Percentiles rank a stretch among this genome's conserved stretches.
These are phyloP conservation scores for Striga asiatica DNA, from an alignment of 257 asterid genomes.

Conservation along the genomic window DNA sequence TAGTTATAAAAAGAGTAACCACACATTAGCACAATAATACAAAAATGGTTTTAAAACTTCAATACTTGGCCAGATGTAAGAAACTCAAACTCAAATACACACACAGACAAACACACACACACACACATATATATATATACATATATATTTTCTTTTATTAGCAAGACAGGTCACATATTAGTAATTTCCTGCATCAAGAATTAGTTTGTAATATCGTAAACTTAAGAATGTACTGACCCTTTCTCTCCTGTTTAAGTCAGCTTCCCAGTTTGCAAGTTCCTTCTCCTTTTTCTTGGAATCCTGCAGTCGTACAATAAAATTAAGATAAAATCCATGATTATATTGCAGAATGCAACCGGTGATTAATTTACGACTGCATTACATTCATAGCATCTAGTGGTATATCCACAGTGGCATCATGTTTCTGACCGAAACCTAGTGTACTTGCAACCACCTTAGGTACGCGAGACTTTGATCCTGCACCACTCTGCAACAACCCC, in stretches of 20 bases:
- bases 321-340: background rate
- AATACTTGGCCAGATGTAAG: no score
- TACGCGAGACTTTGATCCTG: constrained; percentile 63
- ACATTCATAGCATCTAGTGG: constrained; percentile 81
- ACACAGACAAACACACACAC: no score
- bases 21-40: no score
- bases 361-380: constrained; percentile 19
- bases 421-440: constrained; percentile 89
- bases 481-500: constrained; percentile 53
- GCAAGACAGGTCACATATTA: no score
- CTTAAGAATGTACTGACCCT: constrained; percentile 39
- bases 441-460: constrained; percentile 75
- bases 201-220: background rate
- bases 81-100: no score
- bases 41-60: no score
- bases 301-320: constrained; percentile 28
- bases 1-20: constrained; percentile 9
- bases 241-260: constrained; percentile 77
- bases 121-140: no score
- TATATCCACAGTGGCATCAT: constrained; percentile 89
- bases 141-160: no score
- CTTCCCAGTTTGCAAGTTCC: constrained; percentile 83
- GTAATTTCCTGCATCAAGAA: no score
- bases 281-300: constrained; percentile 63
- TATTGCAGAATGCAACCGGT: constrained; percentile 9